Conservation (phyloP, 805 yeast species). For the Priceomyces fermenticarens region DNA sequence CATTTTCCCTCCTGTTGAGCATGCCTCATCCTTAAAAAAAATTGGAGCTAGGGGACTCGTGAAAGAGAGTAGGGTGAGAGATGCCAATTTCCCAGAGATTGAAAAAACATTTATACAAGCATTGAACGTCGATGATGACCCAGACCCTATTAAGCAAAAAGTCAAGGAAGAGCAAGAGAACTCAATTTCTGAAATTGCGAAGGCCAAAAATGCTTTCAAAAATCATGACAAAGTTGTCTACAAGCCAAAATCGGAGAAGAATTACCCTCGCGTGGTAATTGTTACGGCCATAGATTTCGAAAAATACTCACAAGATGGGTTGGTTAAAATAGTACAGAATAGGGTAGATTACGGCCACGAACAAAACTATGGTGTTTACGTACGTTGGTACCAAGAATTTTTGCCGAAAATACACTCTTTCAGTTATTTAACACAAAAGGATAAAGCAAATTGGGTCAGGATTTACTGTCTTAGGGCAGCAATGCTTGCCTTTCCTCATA, state of each 20-base stretch:
- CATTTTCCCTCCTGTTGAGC: constrained; percentile 75
- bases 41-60: constrained; percentile 53
- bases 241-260: constrained; percentile 29
- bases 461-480: constrained; percentile 74
- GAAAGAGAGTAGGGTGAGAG: constrained; percentile 44
- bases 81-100: constrained; percentile 39
- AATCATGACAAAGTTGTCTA: constrained; percentile 63
- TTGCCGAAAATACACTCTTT: constrained; percentile 50
- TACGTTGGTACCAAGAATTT: constrained; percentile 85
- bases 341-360: constrained; percentile 83
- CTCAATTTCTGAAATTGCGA: constrained; percentile 37
- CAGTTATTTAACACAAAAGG: constrained; percentile 38
- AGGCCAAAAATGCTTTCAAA: constrained; percentile 56
- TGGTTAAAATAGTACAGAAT: constrained; percentile 74
- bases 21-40: constrained; percentile 59
- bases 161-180: constrained; percentile 47
- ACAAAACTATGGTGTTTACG: constrained; percentile 78
- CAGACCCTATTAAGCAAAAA: constrained; percentile 29
- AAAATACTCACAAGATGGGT: constrained; percentile 53
- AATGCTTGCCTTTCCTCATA: constrained; percentile 87
- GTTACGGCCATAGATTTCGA: constrained; percentile 81
- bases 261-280: constrained; percentile 64
- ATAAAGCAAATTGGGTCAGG: constrained; percentile 61
- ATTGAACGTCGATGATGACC: constrained; percentile 43
- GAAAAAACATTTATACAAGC: constrained; percentile 35